Conservation (phyloP, 495 filamentous ascomycete genomes). For the Geoglossum glabrum region DNA sequence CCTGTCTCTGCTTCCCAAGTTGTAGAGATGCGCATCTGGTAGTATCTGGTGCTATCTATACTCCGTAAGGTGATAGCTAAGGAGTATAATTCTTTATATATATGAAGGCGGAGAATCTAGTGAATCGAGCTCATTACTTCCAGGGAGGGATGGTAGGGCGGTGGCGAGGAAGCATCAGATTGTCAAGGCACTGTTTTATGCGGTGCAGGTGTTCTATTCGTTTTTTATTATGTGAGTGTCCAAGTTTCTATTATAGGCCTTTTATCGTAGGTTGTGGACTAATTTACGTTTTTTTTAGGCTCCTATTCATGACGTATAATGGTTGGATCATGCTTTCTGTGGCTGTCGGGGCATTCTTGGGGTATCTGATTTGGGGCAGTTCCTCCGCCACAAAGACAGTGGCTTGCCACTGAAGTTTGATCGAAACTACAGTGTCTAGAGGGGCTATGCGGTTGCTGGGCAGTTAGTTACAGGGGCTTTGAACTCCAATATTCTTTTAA, state of each 20-base stretch:
- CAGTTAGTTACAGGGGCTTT: background rate
- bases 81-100: slow-evolving; percentile 3
- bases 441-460: background rate
- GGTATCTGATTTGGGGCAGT: slow-evolving; percentile 64
- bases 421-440: background rate
- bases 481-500: background rate
- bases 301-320: slow-evolving; percentile 99
- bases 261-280: background rate
- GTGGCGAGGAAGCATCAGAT: slow-evolving; percentile 41
- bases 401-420: slow-evolving; percentile 56
- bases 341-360: slow-evolving; percentile 70
- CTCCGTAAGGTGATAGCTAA: too few species aligned
- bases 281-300: slow-evolving; percentile 28
- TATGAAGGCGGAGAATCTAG: slow-evolving; percentile 26
- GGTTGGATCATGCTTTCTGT: slow-evolving; percentile 91
- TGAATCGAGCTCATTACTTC: slow-evolving; percentile 49
- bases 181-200: slow-evolving; percentile 68
- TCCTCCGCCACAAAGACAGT: slow-evolving; percentile 58
- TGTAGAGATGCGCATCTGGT: too few species aligned
- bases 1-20: too few species aligned
- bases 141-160: slow-evolving; percentile 32
- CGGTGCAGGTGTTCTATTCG: slow-evolving; percentile 88
- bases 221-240: slow-evolving; percentile 95
- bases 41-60: too few species aligned
- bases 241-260: background rate